Evolutionary conservation across 495 filamentous ascomycete species (phyloP).

Genomic region (Penicillium ucsense): DNA sequence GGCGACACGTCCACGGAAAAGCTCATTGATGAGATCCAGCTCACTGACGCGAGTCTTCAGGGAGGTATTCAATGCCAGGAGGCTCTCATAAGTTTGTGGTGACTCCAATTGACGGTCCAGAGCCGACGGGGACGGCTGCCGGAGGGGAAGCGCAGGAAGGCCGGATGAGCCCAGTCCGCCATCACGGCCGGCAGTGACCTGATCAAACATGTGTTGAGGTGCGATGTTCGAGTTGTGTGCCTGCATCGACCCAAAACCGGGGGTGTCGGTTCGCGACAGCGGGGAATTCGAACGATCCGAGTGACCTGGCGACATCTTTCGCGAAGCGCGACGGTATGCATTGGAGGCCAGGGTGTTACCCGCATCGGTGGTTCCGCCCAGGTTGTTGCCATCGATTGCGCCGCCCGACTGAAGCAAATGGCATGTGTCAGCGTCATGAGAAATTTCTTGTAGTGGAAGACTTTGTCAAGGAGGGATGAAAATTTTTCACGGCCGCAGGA

Average conservation of each 20-base stretch:
- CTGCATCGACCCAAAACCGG: conserved; percentile 52
- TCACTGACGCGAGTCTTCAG: conserved; percentile 88
- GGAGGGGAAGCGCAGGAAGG: conserved; percentile 41
- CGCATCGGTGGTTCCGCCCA: conserved; percentile 48
- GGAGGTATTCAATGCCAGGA: conserved; percentile 65
- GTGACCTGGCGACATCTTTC: conserved; percentile 60
- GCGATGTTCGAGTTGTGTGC: conserved; percentile 64
- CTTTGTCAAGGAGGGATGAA: conserved; percentile 7
- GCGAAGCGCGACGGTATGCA: conserved; percentile 57
- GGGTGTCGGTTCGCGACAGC: conserved; percentile 78
- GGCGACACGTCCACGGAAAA: conserved; percentile 79
- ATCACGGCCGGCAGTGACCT: conserved; percentile 54
- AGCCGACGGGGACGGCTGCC: conserved; percentile 63
- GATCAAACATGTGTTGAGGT: conserved; percentile 71
- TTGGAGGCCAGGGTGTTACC: conserved; percentile 41
- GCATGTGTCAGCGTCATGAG: conserved; percentile 17
- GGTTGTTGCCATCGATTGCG: conserved; percentile 47
- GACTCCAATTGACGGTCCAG: conserved; percentile 68
- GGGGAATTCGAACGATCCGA: conserved; percentile 77
- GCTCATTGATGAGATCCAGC: conserved; percentile 89
- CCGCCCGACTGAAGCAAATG: conserved; percentile 31
- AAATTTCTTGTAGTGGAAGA: conserved; percentile 17
- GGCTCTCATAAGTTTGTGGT: conserved; percentile 69
- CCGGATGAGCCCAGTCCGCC: conserved; percentile 50
- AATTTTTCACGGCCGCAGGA: conserved; percentile 14